Evolutionary conservation across 306 rosid genomes (phyloP), one percentile per base, ranked within the genome.

Genomic region (Pyrus betulifolia): DNA sequence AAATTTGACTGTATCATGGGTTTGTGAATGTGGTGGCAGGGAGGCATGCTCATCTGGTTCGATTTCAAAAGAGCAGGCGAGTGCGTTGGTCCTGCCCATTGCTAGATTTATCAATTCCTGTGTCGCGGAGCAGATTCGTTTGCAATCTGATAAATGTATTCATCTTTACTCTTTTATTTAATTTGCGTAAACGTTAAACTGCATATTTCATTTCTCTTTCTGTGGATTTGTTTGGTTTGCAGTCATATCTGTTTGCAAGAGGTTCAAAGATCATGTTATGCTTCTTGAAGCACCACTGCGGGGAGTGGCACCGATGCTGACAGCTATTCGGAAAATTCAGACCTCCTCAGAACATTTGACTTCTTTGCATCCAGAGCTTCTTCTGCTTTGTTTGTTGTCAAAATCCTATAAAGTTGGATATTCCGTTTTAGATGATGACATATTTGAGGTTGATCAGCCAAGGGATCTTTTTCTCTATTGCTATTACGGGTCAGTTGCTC

Each of bases 391-490:
- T 83, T 79, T 95, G 86, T 80, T 87, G 85, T 80, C 97, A 67
- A 95, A 95, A 78, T 87, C 87, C 84, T 95, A 95, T 76, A 95
- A 92, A 88, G 80, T 89, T 57, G 99, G 97, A 74, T 51, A 86
- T n/a, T 84, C 99, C 58, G 64, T 91, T 81, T 82, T 95, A 85
- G 89, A 86, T 23, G 93, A 91, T 65, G 91, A 89, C 76, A 70
- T 92, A 75, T 87, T 83, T 13, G 97, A 90, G 86, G 89, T 95
- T 51, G 96, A 92, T 84, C 99, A 92, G 64, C 97, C 99, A 3
- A 90, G 86, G 69, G 97, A 92, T 82, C 89, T 95, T 76, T 91
- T 89, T 77, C 99, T 95, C 71, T 95, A 91, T 78, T 88, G 93
- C 84, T 95, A 95, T 87, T 95, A 95, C 12, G 99, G 99, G 99